A percentile compares a stretch with the other conserved stretches of the same genome.
phyloP scores from a whole-genome alignment of 768 basidiomycete genomes.

The Gymnopilus dilepis region DNA sequence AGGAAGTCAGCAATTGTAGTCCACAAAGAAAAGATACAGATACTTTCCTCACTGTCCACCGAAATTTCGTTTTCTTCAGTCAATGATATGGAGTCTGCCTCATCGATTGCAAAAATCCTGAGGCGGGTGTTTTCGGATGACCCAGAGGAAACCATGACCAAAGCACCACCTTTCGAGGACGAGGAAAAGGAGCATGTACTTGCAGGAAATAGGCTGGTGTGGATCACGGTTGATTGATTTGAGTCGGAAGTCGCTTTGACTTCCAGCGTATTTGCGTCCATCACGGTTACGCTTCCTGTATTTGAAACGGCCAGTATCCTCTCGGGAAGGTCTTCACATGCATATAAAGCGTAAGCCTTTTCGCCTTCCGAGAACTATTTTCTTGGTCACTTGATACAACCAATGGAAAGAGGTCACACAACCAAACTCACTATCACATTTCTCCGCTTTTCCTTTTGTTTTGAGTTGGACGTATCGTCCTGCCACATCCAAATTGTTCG shows the following conservation, averaged over 20 bases:
- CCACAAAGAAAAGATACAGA: conserved; percentile 6
- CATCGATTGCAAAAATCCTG: conserved; percentile 38
- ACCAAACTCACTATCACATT: conserved; percentile 46
- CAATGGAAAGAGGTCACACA: background rate
- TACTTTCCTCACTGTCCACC: conserved; percentile 36
- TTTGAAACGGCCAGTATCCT: conserved; percentile 31
- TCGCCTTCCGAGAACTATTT: conserved; percentile 28
- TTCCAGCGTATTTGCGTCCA: conserved; percentile 32
- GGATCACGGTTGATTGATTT: conserved; percentile 19
- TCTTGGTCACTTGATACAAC: conserved; percentile 1
- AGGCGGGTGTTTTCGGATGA: conserved; percentile 29
- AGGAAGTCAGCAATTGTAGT: conserved; percentile 10
- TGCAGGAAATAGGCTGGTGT: conserved; percentile 26
- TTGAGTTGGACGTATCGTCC: conserved; percentile 45
- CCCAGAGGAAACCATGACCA: conserved; percentile 26
- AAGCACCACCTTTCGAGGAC: conserved; percentile 21
- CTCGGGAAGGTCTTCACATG: conserved; percentile 27
- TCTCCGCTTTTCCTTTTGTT: conserved; percentile 24
- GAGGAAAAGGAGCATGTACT: conserved; percentile 16
- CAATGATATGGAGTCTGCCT: conserved; percentile 35
- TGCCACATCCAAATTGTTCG: conserved; percentile 68
- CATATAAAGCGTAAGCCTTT: conserved; percentile 28
- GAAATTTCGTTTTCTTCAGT: conserved; percentile 35
- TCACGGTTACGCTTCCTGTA: conserved; percentile 27
- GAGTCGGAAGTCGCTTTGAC: conserved; percentile 23